phyloP scores from a whole-genome alignment of 2,329 filamentous ascomycete genomes.

The Ophiostoma novo-ulmi region DNA sequence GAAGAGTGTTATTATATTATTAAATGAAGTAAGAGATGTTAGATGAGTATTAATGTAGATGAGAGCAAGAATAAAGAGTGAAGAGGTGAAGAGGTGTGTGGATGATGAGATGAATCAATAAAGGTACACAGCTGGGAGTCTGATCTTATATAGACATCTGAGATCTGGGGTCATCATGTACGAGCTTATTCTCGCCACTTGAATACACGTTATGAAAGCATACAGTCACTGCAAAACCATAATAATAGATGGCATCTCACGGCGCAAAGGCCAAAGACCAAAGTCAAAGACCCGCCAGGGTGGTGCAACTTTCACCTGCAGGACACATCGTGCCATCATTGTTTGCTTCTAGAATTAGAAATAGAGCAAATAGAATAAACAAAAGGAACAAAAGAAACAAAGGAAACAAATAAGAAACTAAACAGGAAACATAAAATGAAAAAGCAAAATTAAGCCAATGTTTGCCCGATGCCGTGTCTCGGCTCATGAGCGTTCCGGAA shows the following conservation, averaged over 20 bases:
- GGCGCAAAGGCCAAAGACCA: neutral
- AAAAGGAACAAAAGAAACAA: neutral
- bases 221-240: neutral
- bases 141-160: constrained; percentile 1
- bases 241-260: neutral
- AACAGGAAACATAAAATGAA: neutral
- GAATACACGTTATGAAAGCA: too few species aligned
- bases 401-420: neutral
- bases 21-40: neutral
- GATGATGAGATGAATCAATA: neutral
- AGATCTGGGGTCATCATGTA: neutral
- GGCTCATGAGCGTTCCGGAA: neutral
- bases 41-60: neutral
- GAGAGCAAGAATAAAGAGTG: neutral
- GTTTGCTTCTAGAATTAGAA: neutral
- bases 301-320: neutral
- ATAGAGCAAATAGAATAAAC: neutral
- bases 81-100: too few species aligned
- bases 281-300: neutral
- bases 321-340: neutral
- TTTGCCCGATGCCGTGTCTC: constrained; percentile 3
- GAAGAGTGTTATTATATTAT: neutral
- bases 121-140: neutral
- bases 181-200: neutral
- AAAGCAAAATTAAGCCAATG: neutral